Evolutionary conservation across 257 asterid genomes (phyloP), one percentile per base, ranked within the genome.

Genomic region (Solanum arcanum): DNA sequence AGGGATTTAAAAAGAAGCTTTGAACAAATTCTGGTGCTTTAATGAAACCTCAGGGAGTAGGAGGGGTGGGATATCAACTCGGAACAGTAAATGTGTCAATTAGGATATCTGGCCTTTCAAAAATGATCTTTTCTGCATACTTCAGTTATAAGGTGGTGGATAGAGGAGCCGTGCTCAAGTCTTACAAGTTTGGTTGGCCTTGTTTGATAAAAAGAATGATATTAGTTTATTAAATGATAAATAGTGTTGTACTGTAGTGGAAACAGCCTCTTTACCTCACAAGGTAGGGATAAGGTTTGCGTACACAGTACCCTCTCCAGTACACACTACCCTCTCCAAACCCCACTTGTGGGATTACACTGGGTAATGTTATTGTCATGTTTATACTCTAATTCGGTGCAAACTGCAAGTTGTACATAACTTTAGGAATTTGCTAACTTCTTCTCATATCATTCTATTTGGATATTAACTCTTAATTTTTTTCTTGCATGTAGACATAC

Each of bases 401-500:
- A 39, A 35, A 35, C 80, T 20, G 59, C 83, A 76, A 14, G 60
- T 42, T 76, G 83, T 76, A 76, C n/a, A 44, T 77, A 44, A 25
- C 37, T 27, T 44, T 77, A 44, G n/a, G 39, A 77, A 25, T 25
- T 78, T 25, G 68, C 60, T 16, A 77, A 25, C 84, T 77, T 77
- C 84, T 77, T 77, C 20, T 49, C 59, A 1, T 44, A 78, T 49
- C 46, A 81, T 81, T 81, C 12, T 81, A 3, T 81, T 81, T 31
- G 3, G 46, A 20, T 49, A 29, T 83, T 41, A 83, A 73, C 68
- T 1, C 13, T 87, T 62, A 39, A 60, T 85, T 44, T 75, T 64
- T 68, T 89, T 87, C 87, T 56, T 62, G 41, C 81, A 42, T 88
- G 91, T 87, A 96, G 99, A 96, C 99, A 46, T 96, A 96, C 94